Evolutionary conservation across 306 rosid genomes (phyloP).

Genomic region (Fagus crenata): DNA sequence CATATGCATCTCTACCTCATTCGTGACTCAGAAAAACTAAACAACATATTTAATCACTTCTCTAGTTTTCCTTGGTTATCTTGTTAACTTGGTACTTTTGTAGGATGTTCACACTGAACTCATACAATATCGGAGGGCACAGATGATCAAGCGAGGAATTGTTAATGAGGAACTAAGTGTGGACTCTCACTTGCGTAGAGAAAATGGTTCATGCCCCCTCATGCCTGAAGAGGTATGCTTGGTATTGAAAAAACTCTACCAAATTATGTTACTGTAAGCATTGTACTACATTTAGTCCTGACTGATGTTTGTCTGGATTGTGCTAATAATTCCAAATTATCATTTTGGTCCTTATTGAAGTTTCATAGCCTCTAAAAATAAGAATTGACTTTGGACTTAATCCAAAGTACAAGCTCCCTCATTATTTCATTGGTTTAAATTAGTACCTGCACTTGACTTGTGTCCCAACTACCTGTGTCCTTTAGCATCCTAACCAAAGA

Average conservation of each 20-base stretch:
- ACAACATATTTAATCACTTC: slow-evolving; percentile 13
- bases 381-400: neutral
- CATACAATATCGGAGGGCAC: slow-evolving; percentile 83
- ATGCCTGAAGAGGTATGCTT: slow-evolving; percentile 94
- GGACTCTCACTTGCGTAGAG: slow-evolving; percentile 67
- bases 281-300: slow-evolving; percentile 13
- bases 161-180: slow-evolving; percentile 58
- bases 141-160: slow-evolving; percentile 72
- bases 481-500: neutral
- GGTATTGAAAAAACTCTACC: neutral
- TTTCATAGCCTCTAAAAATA: neutral
- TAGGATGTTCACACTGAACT: slow-evolving; percentile 98
- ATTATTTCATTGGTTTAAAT: too few relatives aligned
- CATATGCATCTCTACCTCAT: neutral
- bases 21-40: neutral
- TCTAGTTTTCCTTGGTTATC: slow-evolving; percentile 21
- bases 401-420: too few relatives aligned
- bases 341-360: neutral
- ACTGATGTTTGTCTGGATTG: neutral
- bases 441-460: neutral
- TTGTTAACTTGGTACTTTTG: slow-evolving; percentile 33
- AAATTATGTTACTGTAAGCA: neutral
- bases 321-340: neutral
- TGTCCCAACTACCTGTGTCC: neutral
- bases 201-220: slow-evolving; percentile 81